phyloP scores from a whole-genome alignment of 73 alveolate genomes.

The Uronychia setigera region DNA sequence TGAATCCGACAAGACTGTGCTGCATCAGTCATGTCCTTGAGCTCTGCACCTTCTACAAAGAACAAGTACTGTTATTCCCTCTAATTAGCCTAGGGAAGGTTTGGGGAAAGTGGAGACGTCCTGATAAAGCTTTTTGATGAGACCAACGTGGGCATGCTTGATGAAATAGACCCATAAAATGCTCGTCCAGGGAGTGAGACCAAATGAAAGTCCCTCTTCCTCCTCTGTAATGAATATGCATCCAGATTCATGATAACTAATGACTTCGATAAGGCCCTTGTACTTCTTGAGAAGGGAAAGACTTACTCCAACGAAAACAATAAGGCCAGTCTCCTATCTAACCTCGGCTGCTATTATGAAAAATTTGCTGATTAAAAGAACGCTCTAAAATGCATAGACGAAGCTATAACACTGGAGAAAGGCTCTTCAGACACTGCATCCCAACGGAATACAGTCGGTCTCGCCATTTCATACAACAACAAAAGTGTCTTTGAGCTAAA shows the following conservation, averaged over 20 bases:
- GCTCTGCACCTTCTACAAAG: slow-evolving; percentile 16
- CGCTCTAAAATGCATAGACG: not conserved
- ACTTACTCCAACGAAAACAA: not conserved
- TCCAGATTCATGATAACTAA: not conserved
- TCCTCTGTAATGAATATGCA: slow-evolving; percentile 10
- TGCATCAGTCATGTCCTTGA: not conserved
- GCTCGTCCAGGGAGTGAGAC: not conserved
- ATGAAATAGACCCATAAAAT: not conserved
- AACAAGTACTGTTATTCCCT: not conserved
- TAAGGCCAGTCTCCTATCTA: not conserved
- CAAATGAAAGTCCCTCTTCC: not conserved
- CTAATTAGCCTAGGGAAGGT: not conserved
- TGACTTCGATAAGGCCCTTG: slow-evolving; percentile 7
- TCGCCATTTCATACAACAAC: slow-evolving; percentile 51
- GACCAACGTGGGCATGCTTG: not conserved
- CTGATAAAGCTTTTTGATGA: not conserved
- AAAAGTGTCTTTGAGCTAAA: slow-evolving; percentile 44
- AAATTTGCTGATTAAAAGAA: not conserved
- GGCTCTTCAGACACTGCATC: not conserved
- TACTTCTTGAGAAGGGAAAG: slow-evolving; percentile 6
- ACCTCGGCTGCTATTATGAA: slow-evolving; percentile 13
- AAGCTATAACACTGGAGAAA: slow-evolving; percentile 1
- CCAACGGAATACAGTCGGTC: not conserved
- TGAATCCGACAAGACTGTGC: not conserved
- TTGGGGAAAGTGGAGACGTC: slow-evolving; percentile 4